Percentiles rank a stretch among this genome's conserved stretches.
Evolutionary conservation across 2,329 filamentous ascomycete genomes (phyloP).

Genomic region (Fusarium globosum): DNA sequence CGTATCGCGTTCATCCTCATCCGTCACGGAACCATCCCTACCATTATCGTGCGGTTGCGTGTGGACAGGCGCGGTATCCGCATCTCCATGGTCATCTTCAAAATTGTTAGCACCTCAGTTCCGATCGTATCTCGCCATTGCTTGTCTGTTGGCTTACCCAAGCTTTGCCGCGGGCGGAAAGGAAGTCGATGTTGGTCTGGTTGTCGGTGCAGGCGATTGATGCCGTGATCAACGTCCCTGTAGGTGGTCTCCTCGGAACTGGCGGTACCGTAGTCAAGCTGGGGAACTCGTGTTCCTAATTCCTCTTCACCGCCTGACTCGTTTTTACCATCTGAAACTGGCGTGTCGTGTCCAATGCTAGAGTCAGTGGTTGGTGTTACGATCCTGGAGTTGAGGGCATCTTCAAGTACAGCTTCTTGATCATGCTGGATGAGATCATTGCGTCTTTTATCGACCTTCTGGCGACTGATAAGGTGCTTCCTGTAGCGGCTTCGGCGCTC

Average conservation of each 20-base stretch:
- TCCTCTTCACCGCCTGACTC: not conserved
- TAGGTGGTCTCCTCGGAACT: not conserved
- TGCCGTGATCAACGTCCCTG: not conserved
- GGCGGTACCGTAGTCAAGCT: not conserved
- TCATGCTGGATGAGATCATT: not conserved
- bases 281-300: not conserved
- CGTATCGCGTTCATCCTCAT: not conserved
- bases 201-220: not conserved
- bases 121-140: no score
- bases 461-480: conserved; percentile 16
- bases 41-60: not conserved
- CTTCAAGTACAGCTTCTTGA: not conserved
- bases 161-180: not conserved
- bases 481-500: conserved; percentile 38
- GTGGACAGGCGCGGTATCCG: not conserved
- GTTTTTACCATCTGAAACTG: not conserved
- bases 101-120: not conserved
- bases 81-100: not conserved
- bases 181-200: not conserved
- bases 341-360: not conserved
- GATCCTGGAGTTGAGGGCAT: not conserved
- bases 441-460: not conserved
- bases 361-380: not conserved
- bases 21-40: not conserved
- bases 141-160: not conserved